phyloP scores from a whole-genome alignment of 1,284 basidiomycete species.

The Mrakiaceae sp. region DNA sequence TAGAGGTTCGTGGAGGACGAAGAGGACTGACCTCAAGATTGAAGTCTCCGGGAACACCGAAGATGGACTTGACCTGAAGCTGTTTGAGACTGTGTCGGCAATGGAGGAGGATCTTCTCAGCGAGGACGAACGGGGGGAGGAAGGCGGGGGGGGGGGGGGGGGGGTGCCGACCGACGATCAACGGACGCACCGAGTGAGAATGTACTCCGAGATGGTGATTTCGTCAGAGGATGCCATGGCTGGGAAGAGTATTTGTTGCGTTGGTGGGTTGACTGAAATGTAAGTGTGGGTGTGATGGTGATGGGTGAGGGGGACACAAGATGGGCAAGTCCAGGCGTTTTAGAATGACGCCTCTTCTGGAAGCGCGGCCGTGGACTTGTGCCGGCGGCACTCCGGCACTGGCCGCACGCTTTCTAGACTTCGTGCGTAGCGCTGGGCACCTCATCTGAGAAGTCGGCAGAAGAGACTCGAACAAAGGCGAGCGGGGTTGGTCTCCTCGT shows the following conservation, averaged over 20 bases:
- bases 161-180: too few relatives aligned
- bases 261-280: neutral
- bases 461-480: too few relatives aligned
- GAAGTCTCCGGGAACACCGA: constrained; percentile 87
- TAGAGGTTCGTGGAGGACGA: neutral
- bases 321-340: neutral
- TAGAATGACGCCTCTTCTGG: too few relatives aligned
- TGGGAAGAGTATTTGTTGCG: neutral
- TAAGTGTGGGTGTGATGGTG: neutral
- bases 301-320: neutral
- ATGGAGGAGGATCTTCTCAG: neutral
- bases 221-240: neutral
- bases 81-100: constrained; percentile 42
- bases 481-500: too few relatives aligned
- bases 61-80: constrained; percentile 60
- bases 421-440: too few relatives aligned
- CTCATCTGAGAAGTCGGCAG: too few relatives aligned
- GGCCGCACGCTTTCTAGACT: too few relatives aligned
- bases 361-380: too few relatives aligned
- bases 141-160: neutral
- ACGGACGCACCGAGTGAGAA: constrained; percentile 4
- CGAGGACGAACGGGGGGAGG: neutral
- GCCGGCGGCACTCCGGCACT: too few relatives aligned
- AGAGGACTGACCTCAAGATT: constrained; percentile 49
- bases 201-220: constrained; percentile 12